phyloP scores from a whole-genome alignment of 768 basidiomycete species.

The Pleurotus salmoneostramineus region DNA sequence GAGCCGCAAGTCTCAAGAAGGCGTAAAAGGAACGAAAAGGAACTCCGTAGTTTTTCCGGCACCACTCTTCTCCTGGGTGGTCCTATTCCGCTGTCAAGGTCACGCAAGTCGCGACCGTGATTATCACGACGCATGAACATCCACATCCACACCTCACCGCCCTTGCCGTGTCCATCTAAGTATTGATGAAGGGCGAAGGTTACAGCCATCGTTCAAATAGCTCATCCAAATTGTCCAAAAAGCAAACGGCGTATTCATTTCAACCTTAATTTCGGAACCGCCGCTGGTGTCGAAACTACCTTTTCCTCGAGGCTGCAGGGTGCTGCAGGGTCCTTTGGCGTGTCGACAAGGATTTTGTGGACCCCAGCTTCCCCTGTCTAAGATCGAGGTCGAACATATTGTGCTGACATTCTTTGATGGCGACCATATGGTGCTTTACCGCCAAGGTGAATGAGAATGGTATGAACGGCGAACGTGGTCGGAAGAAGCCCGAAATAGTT shows the following conservation, averaged over 20 bases:
- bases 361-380: background rate
- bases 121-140: background rate
- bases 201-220: background rate
- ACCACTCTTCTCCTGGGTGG: no score
- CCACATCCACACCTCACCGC: background rate
- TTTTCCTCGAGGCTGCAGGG: background rate
- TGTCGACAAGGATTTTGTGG: background rate
- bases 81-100: no score
- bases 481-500: background rate
- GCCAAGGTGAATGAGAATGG: background rate
- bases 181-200: background rate
- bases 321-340: background rate
- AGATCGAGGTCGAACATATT: background rate
- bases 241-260: no score
- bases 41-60: background rate
- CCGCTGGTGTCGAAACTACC: conserved; percentile 4
- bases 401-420: background rate
- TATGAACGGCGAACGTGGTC: background rate
- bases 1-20: no score
- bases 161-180: background rate
- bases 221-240: background rate
- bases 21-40: background rate
- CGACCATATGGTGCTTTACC: background rate
- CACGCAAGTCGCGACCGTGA: background rate
- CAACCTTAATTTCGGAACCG: background rate